Base-by-base conservation (phyloP, 768 basidiomycete species). In the Leucogyrophana mollusca region DNA sequence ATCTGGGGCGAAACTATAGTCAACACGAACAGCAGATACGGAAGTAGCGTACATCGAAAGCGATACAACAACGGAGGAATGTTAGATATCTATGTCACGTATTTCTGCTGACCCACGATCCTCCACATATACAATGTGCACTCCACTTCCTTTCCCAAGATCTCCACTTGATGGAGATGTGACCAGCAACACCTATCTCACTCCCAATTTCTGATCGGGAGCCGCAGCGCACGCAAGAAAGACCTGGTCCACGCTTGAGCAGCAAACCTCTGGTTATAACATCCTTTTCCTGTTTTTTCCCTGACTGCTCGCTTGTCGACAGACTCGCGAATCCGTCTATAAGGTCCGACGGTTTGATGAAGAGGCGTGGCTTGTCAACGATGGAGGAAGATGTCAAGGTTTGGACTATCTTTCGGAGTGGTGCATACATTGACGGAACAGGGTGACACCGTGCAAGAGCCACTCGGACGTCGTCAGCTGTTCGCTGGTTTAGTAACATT, bases 301-400 rank as follows among this genome's bases (percentile, higher is more conserved):
- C 65, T 20, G 61, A 52, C 16, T 54, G 59, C 16, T 67, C 72
- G 27, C 71, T 47, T 6, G 71, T 61, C 1, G 67, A 62, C 30
- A 81, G 55, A 27, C 65, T 74, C 9, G 73, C 60, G 17, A 82
- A 62, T 6, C 82, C 83, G 54, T 87, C 84, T 5, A 86, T 68
- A n/a, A 90, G 74, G 51, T 90, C 85, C 9, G 61, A 67, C 2
- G 86, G 75, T 57, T 85, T 88, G 59, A 91, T 76, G 57, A 90
- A 90, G 27, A 90, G 68, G 8, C 72, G 74, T 1, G 86, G 68
- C 55, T 84, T 86, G 64, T 84, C 74, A 32, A 90, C 61, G n/a
- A 78, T 67, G 1, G 71, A 49, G 0, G 81, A 73, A 17, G 67
- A 59, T 3, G 71, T 67, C 21, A 91, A 64, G 34, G 69, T 73